Evolutionary conservation across 202 grass and related monocot genomes (phyloP).

Genomic region (Cymbopogon flexuosus): DNA sequence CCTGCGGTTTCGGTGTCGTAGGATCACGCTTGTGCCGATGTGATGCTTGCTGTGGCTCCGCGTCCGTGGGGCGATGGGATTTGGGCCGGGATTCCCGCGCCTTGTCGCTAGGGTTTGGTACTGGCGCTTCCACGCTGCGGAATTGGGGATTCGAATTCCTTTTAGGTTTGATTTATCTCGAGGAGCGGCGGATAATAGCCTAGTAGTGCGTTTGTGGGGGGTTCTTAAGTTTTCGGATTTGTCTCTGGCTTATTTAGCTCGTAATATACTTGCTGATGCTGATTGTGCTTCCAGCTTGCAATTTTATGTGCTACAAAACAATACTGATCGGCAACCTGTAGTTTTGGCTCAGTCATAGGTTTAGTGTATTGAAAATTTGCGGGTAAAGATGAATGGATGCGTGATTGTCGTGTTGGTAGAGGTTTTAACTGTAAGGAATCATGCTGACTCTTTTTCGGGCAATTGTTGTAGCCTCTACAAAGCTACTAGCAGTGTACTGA

Average conservation of each 20-base stretch:
- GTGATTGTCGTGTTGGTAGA: background rate
- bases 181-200: background rate
- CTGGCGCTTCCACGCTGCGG: background rate
- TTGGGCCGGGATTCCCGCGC: background rate
- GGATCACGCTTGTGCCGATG: background rate
- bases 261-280: background rate
- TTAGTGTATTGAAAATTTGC: background rate
- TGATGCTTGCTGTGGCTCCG: background rate
- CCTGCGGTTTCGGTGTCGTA: background rate
- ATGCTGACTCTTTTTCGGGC: background rate
- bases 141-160: conserved; percentile 15
- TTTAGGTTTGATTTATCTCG: background rate
- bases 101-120: conserved; percentile 23
- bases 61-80: background rate
- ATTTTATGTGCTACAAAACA: background rate
- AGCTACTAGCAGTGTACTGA: background rate
- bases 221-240: background rate
- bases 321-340: background rate
- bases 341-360: background rate
- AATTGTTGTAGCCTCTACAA: background rate
- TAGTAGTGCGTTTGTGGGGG: background rate
- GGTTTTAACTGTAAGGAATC: background rate
- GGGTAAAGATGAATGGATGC: background rate
- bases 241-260: background rate
- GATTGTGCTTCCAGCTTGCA: background rate